Base-by-base conservation (phyloP, 257 asterid genomes). In the Nicotiana obtusifolia region DNA sequence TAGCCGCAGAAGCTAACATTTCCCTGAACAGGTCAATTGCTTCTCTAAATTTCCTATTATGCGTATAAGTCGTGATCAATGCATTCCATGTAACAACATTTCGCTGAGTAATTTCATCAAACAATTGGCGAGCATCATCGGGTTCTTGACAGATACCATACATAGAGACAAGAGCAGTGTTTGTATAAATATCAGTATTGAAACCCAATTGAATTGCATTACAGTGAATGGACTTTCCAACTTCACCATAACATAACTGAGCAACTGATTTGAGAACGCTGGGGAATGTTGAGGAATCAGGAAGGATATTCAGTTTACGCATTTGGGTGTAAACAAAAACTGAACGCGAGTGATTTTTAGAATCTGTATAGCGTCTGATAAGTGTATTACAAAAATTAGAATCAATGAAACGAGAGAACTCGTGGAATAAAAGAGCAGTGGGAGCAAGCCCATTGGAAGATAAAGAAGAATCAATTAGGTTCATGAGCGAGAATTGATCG, bases 51-150 rank as follows among this genome's bases (percentile, higher is more conserved):
- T 54, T 62, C 76, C 89, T 85, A 80, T 82, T 82, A 47, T 86
- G 89, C 37, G 83, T 83, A 71, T 86, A 86, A 37, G 86, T 81
- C 15, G 86, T 84, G 47, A 86, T 86, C 82, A 86, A 81, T 0
- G 87, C 73, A 84, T 82, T 86, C 89, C 89, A 86, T 3, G 85
- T 64, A 82, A 86, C 87, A 5, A 79, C 71, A 79, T 81, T 84
- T 64, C 80, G 73, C 0, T 77, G 57, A 1, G 87, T 86, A 85
- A 77, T 87, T 80, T 78, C 82, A 71, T 84, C 84, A 22, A 84
- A 87, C 76, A 84, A 16, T 44, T 73, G 83, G 41, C 80, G 84
- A 10, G 89, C 86, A n/a, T 30, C 52, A 6, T n/a, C 14, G 1
- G 81, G 20, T 24, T 81, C 76, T 31, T 83, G 77, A 37, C 49